Percentiles rank a stretch among this genome's conserved stretches.
Evolutionary conservation across 768 basidiomycete species (phyloP).

Genomic region (Hirschioporus abietinus): DNA sequence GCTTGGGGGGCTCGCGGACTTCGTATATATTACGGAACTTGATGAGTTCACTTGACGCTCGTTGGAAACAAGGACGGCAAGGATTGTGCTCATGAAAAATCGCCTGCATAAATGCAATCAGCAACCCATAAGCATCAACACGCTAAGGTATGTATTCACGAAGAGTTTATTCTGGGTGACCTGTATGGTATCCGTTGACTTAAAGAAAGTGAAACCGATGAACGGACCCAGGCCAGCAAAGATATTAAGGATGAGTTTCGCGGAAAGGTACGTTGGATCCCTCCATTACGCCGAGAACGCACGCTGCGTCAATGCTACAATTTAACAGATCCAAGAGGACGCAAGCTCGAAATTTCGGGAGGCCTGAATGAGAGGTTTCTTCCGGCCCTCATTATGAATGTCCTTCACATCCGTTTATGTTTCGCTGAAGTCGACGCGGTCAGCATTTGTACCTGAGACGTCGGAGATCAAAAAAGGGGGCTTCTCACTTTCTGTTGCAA

Average conservation of each 20-base stretch:
- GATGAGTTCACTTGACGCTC: conserved; percentile 39
- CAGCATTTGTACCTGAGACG: no score
- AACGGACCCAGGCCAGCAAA: conserved; percentile 28
- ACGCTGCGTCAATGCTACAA: conserved; percentile 26
- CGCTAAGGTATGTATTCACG: conserved; percentile 23
- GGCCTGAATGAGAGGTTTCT: not conserved
- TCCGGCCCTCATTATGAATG: conserved; percentile 26
- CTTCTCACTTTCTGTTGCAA: no score
- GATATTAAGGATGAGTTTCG: conserved; percentile 34
- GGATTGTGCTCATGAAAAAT: conserved; percentile 29
- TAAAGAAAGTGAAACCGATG: conserved; percentile 40
- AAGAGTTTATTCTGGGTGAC: conserved; percentile 40
- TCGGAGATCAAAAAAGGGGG: no score
- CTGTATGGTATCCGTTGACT: conserved; percentile 29
- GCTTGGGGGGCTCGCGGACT: conserved; percentile 36
- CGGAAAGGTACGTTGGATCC: conserved; percentile 32
- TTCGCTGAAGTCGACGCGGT: no score
- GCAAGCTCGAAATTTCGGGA: conserved; percentile 28
- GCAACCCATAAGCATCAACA: not conserved
- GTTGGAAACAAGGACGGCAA: conserved; percentile 31
- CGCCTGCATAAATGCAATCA: conserved; percentile 17
- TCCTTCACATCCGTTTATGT: no score
- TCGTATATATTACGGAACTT: conserved; percentile 32
- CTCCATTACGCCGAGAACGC: conserved; percentile 33
- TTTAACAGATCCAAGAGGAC: conserved; percentile 34